Conservation (phyloP, 441 rosid species). For the Adansonia grandidieri region DNA sequence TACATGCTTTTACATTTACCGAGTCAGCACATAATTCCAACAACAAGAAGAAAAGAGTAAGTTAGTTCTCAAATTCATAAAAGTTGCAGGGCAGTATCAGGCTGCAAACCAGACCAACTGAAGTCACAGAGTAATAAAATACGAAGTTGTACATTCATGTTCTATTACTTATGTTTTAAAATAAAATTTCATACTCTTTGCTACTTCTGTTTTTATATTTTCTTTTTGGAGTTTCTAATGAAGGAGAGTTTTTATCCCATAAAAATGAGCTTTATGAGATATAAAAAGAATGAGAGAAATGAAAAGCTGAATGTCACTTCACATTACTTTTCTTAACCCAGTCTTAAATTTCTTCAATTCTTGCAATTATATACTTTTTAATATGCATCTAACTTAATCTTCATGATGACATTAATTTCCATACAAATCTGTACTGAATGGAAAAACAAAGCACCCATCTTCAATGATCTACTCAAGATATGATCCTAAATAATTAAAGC, state of each 20-base stretch:
- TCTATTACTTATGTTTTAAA: constrained; percentile 1
- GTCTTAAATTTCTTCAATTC: background rate
- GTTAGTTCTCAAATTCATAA: background rate
- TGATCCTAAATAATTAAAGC: constrained; percentile 5
- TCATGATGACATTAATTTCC: background rate
- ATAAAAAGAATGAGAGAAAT: background rate
- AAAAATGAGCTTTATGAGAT: background rate
- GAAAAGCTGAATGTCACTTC: background rate
- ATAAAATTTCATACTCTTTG: background rate
- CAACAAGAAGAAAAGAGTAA: background rate
- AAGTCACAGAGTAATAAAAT: background rate
- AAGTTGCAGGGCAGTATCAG: constrained; percentile 6
- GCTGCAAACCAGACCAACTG: background rate
- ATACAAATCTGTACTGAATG: background rate
- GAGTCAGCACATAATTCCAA: constrained; percentile 9
- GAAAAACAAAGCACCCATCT: background rate
- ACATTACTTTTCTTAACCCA: constrained; percentile 11
- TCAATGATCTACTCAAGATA: background rate
- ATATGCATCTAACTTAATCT: background rate
- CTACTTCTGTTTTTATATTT: background rate
- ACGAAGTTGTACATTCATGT: background rate
- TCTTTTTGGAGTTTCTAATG: background rate
- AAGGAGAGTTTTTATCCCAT: background rate
- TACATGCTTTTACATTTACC: constrained; percentile 1
- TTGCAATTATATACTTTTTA: background rate